phyloP scores from a whole-genome alignment of 495 filamentous ascomycete genomes.

The Platismatia glauca region DNA sequence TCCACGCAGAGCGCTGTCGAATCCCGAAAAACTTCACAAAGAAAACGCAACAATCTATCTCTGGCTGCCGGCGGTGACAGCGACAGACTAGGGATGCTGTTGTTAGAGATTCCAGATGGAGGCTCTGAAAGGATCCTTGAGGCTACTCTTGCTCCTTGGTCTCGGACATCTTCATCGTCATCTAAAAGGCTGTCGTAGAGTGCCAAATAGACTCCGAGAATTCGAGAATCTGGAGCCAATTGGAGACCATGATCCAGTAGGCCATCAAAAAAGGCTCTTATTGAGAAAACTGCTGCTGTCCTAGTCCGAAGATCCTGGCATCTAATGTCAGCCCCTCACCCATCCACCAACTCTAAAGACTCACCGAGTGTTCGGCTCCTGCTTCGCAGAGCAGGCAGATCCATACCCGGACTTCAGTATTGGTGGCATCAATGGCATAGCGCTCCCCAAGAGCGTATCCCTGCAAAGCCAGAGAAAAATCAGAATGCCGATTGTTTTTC shows the following conservation, averaged over 20 bases:
- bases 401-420: not conserved
- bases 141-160: conserved; percentile 45
- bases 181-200: conserved; percentile 66
- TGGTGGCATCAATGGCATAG: not conserved
- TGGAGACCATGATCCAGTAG: conserved; percentile 4
- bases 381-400: conserved; percentile 2
- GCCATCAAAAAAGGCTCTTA: conserved; percentile 18
- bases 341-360: not conserved
- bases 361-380: conserved; percentile 4
- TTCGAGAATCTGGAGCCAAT: conserved; percentile 15
- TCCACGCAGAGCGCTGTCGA: conserved; percentile 32
- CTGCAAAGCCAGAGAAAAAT: conserved; percentile 2
- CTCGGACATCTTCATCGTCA: conserved; percentile 82
- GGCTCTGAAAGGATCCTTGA: conserved; percentile 38
- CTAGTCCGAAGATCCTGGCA: conserved; percentile 57
- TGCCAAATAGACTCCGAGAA: conserved; percentile 41
- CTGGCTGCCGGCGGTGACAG: conserved; percentile 39
- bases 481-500: not conserved
- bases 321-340: not conserved
- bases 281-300: conserved; percentile 42
- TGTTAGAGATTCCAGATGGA: conserved; percentile 24
- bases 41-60: conserved; percentile 37
- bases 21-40: conserved; percentile 32
- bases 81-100: conserved; percentile 27
- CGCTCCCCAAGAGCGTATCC: conserved; percentile 8